A percentile compares a stretch with the other conserved stretches of the same genome.
Evolutionary conservation across 2,329 filamentous ascomycete genomes (phyloP).

Genomic region (Cercospora citrullina): DNA sequence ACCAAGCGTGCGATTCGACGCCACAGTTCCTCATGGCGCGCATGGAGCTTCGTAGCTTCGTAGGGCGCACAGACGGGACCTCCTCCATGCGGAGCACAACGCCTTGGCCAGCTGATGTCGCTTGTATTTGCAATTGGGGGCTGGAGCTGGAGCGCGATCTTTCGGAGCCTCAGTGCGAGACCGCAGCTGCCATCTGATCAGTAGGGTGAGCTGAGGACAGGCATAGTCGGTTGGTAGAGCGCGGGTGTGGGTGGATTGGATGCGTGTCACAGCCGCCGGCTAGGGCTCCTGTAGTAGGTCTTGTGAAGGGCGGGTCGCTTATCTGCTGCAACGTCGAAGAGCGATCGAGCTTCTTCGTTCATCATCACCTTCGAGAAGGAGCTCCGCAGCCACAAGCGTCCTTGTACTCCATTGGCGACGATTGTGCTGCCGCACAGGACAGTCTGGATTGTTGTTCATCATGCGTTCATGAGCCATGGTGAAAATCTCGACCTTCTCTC

Average conservation of each 20-base stretch:
- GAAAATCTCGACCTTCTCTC: not conserved
- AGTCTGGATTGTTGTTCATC: not conserved
- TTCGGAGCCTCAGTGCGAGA: not conserved
- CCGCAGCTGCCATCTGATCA: not conserved
- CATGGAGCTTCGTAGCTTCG: conserved; percentile 1
- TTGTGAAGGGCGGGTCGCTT: not conserved
- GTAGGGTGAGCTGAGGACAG: not conserved
- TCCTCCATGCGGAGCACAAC: not conserved
- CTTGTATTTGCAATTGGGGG: not conserved
- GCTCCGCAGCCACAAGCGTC: not conserved
- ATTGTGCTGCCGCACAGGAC: not conserved
- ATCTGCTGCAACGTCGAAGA: not conserved
- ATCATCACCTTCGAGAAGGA: not conserved
- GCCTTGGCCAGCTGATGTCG: not conserved
- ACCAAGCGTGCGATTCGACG: not conserved
- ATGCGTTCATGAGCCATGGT: not conserved
- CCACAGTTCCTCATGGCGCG: not conserved
- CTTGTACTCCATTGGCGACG: not conserved
- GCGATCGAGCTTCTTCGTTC: not conserved
- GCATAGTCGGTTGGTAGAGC: not conserved
- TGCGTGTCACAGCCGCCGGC: not conserved
- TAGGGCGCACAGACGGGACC: not conserved
- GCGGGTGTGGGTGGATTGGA: not conserved
- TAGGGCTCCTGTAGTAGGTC: not conserved
- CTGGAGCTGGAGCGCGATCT: not conserved